Evolutionary conservation across 805 yeast genomes (phyloP).

Genomic region (Cyberlindnera subsufficiens): DNA sequence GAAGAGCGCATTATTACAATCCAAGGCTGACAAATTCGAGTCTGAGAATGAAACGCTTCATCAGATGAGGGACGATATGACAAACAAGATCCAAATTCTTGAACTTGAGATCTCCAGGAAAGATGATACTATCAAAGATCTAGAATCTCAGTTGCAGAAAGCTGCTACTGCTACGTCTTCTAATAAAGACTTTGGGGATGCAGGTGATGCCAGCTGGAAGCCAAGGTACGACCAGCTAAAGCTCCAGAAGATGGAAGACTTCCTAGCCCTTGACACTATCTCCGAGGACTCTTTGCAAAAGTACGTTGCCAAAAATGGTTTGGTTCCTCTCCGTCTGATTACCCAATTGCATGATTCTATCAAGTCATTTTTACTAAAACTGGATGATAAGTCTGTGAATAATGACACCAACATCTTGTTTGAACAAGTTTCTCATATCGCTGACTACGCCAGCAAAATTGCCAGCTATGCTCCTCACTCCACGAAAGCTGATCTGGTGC

Average conservation of each 20-base stretch:
- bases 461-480: conserved; percentile 25
- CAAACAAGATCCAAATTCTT: conserved; percentile 14
- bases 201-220: conserved; percentile 38
- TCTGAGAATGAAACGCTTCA: conserved; percentile 17
- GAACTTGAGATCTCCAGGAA: conserved; percentile 13
- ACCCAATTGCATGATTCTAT: conserved; percentile 41
- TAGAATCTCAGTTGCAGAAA: conserved; percentile 1
- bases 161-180: neutral
- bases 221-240: conserved; percentile 36
- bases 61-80: conserved; percentile 16
- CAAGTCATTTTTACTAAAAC: conserved; percentile 36
- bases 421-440: conserved; percentile 44
- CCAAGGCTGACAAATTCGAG: conserved; percentile 23
- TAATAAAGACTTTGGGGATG: neutral
- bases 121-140: conserved; percentile 4
- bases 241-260: conserved; percentile 25
- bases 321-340: conserved; percentile 39
- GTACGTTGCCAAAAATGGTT: conserved; percentile 34
- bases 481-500: conserved; percentile 42
- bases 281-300: conserved; percentile 24
- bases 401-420: conserved; percentile 31
- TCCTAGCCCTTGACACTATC: conserved; percentile 17
- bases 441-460: conserved; percentile 30
- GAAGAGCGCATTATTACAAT: conserved; percentile 20
- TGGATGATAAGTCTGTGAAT: conserved; percentile 18